Base-by-base conservation (phyloP, 495 filamentous ascomycete genomes). In the Trichoderma erinaceum region DNA sequence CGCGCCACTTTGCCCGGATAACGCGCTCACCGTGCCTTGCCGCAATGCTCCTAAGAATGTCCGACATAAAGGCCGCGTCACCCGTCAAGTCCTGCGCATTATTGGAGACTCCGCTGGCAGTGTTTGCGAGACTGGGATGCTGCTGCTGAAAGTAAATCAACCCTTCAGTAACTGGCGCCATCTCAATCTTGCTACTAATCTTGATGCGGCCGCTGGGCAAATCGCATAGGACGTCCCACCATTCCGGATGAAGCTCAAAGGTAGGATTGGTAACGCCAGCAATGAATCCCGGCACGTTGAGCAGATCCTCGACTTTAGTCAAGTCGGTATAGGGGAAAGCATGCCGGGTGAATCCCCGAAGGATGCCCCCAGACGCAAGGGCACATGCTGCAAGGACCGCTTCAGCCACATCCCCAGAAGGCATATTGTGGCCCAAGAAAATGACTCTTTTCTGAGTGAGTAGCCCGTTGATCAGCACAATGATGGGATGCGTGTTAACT, bases 261-360 rank as follows among this genome's bases (percentile, higher is more conserved):
- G 90, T 92, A 11, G 93, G 95, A 77, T 99, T 99, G 3, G 95
- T 99, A 21, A 99, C 95, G 68, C 95, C 95, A 23, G 95, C 95
- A 73, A 99, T 96, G 75, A 99, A 99, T 10, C 95, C 95, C 23
- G 96, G 93, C 1, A 99, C 96, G 69, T 92, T 91, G 41, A 98
- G 83, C 7, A 99, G 85, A 75, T 98, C 95, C 71, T 99, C 95
- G 64, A 99, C 92, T 77, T 99, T 99, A 56, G 92, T 96, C 25
- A 99, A 84, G 77, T 99, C 95, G 8, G 95, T 99, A 75, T 99
- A 99, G 7, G 95, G 95, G 74, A 99, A 99, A 16, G 96, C 96
- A 79, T 97, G 91, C n/a, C 95, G 87, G 23, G 93, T 97, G 78
- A 98, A 98, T 27, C 96, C 95, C 52, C 92, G 82, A 21, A 99